Evolutionary conservation across 2,329 filamentous ascomycete genomes (phyloP).

Genomic region (Claviceps spartinae): DNA sequence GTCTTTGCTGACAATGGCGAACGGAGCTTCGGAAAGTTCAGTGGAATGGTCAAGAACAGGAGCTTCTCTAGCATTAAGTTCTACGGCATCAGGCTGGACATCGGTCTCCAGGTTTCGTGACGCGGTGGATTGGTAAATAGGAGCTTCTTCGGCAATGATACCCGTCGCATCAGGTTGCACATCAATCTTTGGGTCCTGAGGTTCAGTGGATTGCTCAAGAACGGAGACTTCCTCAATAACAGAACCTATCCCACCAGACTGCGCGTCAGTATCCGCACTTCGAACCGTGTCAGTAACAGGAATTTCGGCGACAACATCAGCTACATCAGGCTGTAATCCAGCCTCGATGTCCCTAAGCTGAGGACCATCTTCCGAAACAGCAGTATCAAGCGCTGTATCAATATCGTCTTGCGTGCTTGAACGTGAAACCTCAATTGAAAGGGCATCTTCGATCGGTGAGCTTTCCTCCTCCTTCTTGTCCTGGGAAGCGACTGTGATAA

Average conservation of each 20-base stretch:
- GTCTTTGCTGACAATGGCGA: not conserved
- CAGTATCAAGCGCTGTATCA: not conserved
- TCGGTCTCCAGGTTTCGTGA: not conserved
- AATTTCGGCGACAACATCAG: not conserved
- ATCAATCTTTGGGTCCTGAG: not conserved
- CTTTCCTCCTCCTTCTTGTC: conserved; percentile 8
- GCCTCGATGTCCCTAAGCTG: not conserved
- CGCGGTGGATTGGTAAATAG: not conserved
- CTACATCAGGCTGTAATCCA: not conserved
- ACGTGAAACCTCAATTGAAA: not conserved
- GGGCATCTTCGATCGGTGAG: not conserved
- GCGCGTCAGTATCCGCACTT: not conserved
- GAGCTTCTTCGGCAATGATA: not conserved
- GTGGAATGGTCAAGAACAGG: not conserved
- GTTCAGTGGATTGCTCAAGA: not conserved
- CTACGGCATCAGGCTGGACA: not conserved
- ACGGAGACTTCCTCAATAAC: not conserved
- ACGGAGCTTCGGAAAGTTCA: not conserved
- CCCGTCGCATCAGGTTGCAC: not conserved
- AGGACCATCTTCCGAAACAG: not conserved
- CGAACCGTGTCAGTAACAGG: not conserved
- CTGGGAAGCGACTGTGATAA: conserved; percentile 1
- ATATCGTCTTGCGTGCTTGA: no score
- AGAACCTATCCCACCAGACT: not conserved
- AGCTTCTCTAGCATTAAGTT: not conserved